Percentiles rank a stretch among this genome's conserved stretches.
These are phyloP conservation scores for Hibiscus trionum DNA, from an alignment of 345 rosid genomes.

Conservation along the genomic window DNA sequence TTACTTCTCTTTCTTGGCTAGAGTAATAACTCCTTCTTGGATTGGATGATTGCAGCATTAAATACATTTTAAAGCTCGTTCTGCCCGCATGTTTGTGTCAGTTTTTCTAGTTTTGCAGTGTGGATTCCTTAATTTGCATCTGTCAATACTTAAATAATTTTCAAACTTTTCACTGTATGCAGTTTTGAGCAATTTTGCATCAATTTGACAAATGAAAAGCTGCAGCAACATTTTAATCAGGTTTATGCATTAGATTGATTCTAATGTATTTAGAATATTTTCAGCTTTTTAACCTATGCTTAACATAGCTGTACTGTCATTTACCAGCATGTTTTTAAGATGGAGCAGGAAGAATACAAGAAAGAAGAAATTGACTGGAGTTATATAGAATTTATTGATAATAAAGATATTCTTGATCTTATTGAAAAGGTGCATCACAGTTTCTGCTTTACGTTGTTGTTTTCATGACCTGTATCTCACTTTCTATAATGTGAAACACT, in stretches of 20 bases:
- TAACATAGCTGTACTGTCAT: conserved; percentile 18
- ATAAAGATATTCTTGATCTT: conserved; percentile 92
- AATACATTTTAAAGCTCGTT: conserved; percentile 3
- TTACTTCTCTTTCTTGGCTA: conserved; percentile 7
- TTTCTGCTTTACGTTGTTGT: background rate
- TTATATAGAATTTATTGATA: conserved; percentile 91
- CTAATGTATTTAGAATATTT: background rate
- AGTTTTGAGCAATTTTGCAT: conserved; percentile 99
- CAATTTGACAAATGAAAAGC: conserved; percentile 96
- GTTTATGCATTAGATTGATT: conserved; percentile 30
- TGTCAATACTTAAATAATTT: conserved; percentile 10
- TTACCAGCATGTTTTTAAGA: conserved; percentile 88
- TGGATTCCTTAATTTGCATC: conserved; percentile 5
- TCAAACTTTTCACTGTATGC: conserved; percentile 22
- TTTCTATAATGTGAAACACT: background rate
- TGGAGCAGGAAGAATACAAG: conserved; percentile 99
- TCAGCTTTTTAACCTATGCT: conserved; percentile 1
- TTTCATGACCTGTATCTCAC: background rate
- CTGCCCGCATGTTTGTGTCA: background rate
- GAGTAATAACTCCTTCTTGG: background rate
- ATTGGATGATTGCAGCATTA: background rate
- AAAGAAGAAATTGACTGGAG: conserved; percentile 97
- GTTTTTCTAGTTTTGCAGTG: background rate
- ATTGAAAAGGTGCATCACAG: conserved; percentile 68
- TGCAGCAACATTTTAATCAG: conserved; percentile 99